These are phyloP conservation scores for Saccharomyces hybrid DNA, from an alignment of 1,139 yeast species.

Conservation along the genomic window DNA sequence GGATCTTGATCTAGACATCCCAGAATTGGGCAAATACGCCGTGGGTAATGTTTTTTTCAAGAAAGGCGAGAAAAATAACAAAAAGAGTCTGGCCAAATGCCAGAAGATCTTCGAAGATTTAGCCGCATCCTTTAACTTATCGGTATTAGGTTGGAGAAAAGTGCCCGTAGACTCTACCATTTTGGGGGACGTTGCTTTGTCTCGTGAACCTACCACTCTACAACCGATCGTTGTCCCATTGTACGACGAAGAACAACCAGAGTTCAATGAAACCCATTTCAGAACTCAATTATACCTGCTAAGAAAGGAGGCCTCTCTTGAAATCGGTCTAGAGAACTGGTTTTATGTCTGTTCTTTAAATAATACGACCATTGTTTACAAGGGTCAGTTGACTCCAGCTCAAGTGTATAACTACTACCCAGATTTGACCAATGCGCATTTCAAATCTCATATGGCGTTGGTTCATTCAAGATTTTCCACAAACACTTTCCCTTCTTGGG, in stretches of 20 bases:
- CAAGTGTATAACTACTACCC: constrained; percentile 93
- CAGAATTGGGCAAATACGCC: constrained; percentile 81
- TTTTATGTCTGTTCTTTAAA: constrained; percentile 92
- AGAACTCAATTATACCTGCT: constrained; percentile 79
- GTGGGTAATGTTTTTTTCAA: constrained; percentile 90
- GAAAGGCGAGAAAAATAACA: constrained; percentile 51
- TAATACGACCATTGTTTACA: constrained; percentile 84
- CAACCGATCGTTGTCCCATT: constrained; percentile 80
- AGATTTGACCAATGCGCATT: constrained; percentile 85
- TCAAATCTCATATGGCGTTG: constrained; percentile 90
- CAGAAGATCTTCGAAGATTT: constrained; percentile 71
- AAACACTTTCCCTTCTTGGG: constrained; percentile 98
- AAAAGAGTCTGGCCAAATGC: constrained; percentile 46
- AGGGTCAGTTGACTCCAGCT: constrained; percentile 94
- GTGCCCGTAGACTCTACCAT: constrained; percentile 95
- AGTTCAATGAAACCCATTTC: constrained; percentile 60
- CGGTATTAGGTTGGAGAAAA: constrained; percentile 87
- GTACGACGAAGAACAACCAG: constrained; percentile 42
- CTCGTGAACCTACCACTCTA: constrained; percentile 83
- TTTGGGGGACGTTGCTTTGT: constrained; percentile 88
- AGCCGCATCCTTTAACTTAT: constrained; percentile 67
- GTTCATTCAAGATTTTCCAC: constrained; percentile 97
- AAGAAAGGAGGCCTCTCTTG: constrained; percentile 82
- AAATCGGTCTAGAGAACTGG: constrained; percentile 94
- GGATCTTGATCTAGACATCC: constrained; percentile 42